phyloP scores from a whole-genome alignment of 2,329 filamentous ascomycete genomes.

The Xylaria sp. region DNA sequence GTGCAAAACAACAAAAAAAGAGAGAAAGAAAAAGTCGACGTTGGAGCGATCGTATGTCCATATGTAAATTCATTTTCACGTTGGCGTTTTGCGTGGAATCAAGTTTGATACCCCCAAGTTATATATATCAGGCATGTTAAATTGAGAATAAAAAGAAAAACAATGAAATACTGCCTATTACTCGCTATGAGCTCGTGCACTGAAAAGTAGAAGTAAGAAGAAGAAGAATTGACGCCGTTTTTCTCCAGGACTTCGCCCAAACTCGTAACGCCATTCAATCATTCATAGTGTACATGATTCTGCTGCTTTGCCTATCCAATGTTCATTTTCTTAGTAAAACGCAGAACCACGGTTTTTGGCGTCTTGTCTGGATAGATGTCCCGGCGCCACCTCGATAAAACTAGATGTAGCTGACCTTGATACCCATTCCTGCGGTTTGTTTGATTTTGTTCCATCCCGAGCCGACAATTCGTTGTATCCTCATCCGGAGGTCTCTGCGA shows the following conservation, averaged over 20 bases:
- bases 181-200: not conserved
- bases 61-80: conserved; percentile 20
- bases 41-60: not conserved
- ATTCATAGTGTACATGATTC: conserved; percentile 24
- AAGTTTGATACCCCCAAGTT: conserved; percentile 19
- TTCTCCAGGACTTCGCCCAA: not conserved
- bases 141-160: not conserved
- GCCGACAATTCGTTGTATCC: conserved; percentile 62
- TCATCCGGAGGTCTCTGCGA: conserved; percentile 67
- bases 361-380: not conserved
- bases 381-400: not conserved
- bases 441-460: conserved; percentile 75
- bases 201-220: not conserved
- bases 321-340: no score
- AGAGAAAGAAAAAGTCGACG: not conserved
- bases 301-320: not conserved
- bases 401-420: conserved; percentile 94
- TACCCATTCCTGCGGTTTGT: conserved; percentile 87
- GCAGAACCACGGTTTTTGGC: conserved; percentile 10
- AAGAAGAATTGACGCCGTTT: not conserved
- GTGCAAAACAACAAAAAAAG: not conserved
- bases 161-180: not conserved
- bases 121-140: conserved; percentile 1
- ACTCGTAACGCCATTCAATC: conserved; percentile 21
- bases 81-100: conserved; percentile 24